Percentiles rank a stretch among this genome's conserved stretches.
These are phyloP conservation scores for Pyracantha coccinea DNA, from an alignment of 331 rosid species.

Conservation along the genomic window DNA sequence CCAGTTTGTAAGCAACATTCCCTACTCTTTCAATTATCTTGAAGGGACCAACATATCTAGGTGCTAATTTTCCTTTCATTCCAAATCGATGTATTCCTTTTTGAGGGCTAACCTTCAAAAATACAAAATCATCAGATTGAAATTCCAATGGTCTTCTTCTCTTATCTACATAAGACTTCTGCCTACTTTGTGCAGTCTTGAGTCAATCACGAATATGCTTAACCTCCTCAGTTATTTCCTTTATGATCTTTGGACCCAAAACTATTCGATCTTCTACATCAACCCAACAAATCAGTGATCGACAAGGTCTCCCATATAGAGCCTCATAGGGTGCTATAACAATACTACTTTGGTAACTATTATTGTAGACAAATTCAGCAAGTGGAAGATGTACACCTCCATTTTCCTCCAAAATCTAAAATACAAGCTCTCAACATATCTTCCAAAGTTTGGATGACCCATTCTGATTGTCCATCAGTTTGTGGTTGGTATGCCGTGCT, in stretches of 20 bases:
- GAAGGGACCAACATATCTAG: neutral
- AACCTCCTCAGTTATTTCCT: neutral
- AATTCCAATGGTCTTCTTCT: neutral
- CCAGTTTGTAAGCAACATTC: neutral
- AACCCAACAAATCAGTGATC: neutral
- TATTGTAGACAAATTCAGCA: neutral
- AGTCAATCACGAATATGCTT: neutral
- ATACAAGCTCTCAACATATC: neutral
- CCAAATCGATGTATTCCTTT: neutral
- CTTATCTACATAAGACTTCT: neutral
- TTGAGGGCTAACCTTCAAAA: neutral
- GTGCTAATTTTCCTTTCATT: neutral
- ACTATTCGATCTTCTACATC: neutral
- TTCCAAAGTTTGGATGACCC: too few relatives aligned
- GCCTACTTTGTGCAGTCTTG: neutral
- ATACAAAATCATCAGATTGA: neutral
- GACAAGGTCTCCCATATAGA: neutral
- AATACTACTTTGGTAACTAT: neutral
- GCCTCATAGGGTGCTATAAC: neutral
- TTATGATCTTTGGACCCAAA: neutral
- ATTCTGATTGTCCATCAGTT: too few relatives aligned
- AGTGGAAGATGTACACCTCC: neutral
- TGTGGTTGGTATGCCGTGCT: too few relatives aligned
- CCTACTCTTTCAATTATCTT: neutral
- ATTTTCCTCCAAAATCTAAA: neutral